phyloP scores from a whole-genome alignment of 495 filamentous ascomycete species.

The Penicillium chermesinum region DNA sequence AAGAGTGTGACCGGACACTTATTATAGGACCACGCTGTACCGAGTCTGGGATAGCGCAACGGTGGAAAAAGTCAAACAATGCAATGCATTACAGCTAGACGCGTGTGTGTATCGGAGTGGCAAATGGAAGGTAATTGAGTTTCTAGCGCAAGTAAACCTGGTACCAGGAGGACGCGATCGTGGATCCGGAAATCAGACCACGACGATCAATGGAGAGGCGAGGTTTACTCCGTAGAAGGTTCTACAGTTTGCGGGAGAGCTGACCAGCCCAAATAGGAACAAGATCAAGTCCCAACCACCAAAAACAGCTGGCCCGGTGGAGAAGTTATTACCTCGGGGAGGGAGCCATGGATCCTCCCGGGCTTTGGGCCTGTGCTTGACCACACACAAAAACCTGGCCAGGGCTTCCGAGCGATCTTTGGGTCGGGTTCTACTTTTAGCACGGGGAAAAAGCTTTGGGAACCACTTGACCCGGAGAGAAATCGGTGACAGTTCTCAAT shows the following conservation, averaged over 20 bases:
- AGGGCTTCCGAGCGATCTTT: too few relatives aligned
- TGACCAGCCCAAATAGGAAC: too few relatives aligned
- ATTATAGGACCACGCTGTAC: conserved; percentile 11
- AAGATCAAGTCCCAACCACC: too few relatives aligned
- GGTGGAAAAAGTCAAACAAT: conserved; percentile 10
- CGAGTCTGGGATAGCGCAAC: conserved; percentile 13
- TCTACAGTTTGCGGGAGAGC: background rate
- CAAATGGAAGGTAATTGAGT: conserved; percentile 4
- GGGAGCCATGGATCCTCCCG: conserved; percentile 1
- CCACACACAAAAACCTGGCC: too few relatives aligned
- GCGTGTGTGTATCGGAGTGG: conserved; percentile 6
- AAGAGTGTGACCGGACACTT: conserved; percentile 1
- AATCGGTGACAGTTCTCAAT: background rate
- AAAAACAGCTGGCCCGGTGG: background rate
- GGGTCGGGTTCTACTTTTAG: background rate
- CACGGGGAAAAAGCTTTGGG: too few relatives aligned
- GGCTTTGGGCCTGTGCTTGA: too few relatives aligned
- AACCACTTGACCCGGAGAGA: background rate
- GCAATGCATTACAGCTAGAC: conserved; percentile 7
- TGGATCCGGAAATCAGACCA: background rate
- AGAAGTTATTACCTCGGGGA: background rate
- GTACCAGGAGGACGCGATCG: background rate
- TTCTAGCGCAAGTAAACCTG: conserved; percentile 1
- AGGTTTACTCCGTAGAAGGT: background rate
- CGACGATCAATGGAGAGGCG: conserved; percentile 9